phyloP scores from a whole-genome alignment of 805 yeast genomes.

The Lipomyces yamanashiensis region DNA sequence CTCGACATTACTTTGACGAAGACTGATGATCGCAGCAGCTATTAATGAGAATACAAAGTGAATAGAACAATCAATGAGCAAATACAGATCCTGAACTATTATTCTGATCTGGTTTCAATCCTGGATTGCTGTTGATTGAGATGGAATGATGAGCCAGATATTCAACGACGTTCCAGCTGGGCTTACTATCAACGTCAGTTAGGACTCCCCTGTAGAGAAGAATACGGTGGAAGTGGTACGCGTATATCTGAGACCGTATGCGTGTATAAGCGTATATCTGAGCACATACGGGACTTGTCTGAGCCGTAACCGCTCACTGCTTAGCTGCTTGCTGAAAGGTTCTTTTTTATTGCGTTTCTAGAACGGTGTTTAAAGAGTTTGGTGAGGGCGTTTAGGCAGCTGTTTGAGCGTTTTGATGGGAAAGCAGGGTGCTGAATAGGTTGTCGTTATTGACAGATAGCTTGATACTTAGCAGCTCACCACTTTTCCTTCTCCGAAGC shows the following conservation, averaged over 20 bases:
- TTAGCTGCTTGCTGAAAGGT: no score
- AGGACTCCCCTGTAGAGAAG: not conserved
- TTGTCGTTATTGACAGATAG: no score
- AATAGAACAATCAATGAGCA: not conserved
- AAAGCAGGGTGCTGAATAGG: no score
- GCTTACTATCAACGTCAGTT: not conserved
- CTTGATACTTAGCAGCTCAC: no score
- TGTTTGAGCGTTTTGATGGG: no score
- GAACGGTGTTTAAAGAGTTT: no score
- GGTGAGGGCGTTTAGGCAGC: no score
- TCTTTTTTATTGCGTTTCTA: no score
- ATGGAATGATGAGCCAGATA: not conserved
- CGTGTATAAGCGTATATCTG: not conserved
- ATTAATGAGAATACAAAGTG: not conserved
- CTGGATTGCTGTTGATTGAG: not conserved
- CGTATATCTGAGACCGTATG: conserved; percentile 1
- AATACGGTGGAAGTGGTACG: conserved; percentile 18
- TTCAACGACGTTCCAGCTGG: not conserved
- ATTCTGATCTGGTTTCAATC: not conserved
- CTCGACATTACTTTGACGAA: conserved; percentile 5
- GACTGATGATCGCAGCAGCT: not conserved
- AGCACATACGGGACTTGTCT: no score
- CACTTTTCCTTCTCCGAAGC: no score
- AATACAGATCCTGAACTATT: not conserved
- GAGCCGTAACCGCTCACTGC: no score